These are phyloP conservation scores for Pelargonium citronellum DNA, from an alignment of 441 rosid species.

Conservation along the genomic window DNA sequence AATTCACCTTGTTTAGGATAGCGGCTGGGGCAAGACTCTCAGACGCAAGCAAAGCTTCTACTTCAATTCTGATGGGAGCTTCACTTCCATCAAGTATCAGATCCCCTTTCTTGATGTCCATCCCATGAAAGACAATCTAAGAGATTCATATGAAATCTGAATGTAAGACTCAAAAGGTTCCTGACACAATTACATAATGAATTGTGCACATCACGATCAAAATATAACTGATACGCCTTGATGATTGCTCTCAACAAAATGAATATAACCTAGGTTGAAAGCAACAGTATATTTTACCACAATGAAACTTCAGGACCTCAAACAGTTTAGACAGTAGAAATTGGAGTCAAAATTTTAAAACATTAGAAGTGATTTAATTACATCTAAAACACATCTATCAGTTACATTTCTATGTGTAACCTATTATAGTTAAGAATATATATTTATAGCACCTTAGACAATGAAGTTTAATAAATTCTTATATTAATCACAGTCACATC, in stretches of 20 bases:
- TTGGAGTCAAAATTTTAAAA: not conserved
- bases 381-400: not conserved
- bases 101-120: slow-evolving; percentile 65
- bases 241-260: not conserved
- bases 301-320: not conserved
- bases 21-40: slow-evolving; percentile 77
- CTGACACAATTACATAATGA: not conserved
- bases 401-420: not conserved
- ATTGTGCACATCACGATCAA: not conserved
- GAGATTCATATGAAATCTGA: slow-evolving; percentile 18
- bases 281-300: not conserved
- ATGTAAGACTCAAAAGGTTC: slow-evolving; percentile 13
- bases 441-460: not conserved
- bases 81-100: slow-evolving; percentile 93
- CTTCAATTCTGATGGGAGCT: slow-evolving; percentile 79
- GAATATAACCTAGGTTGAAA: not conserved
- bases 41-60: slow-evolving; percentile 66
- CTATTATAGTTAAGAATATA: not conserved
- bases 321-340: not conserved
- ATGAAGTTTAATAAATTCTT: not conserved
- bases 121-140: slow-evolving; percentile 81
- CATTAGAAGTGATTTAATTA: not conserved
- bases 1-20: slow-evolving; percentile 64
- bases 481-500: not conserved
- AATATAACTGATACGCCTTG: not conserved